Evolutionary conservation across 192 early-diverging fungal genomes (phyloP), one percentile per base, ranked within the genome.

Genomic region (Allomyces javanicus): DNA sequence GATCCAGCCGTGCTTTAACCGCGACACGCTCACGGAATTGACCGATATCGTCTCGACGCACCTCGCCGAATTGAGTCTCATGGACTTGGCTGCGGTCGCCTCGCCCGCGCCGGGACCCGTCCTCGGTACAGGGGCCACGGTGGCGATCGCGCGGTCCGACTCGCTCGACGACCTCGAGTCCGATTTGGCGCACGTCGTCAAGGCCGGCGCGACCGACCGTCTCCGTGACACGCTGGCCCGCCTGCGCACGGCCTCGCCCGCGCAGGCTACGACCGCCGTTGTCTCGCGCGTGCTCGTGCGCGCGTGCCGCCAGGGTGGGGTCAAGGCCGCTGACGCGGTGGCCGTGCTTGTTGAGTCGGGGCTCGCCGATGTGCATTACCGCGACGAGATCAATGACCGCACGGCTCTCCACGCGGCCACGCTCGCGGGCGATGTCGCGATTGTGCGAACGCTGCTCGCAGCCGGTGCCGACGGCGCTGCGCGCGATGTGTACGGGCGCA

Each of bases 1-100:
- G 64, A 88, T 97, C 22, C 94, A 96, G 73, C 96, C 94, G 1
- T 93, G 90, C 72, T 99, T 99, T 74, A 97, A 97, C 75, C 87
- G 86, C 66, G 90, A 94, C 43, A 81, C 93, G 24, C 81, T 99
- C 64, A 82, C 90, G 21, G 91, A 95, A 64, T 73, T 99, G 25
- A 86, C 89, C 1, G 96, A 99, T 67, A 83, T 82, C 44, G 91
- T 88, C 12, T 76, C 87, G 2, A 78, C 72, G 40, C 79, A 86
- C 67, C 78, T 96, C 25, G 79, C 86, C 25, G 94, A 93, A 70
- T 77, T 98, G 44, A 78, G 82, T 19, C 43, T 44, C 25, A 71
- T 44, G 22, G 33, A 40, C 33, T 40, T 40, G 33, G 33, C 33
- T 7, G 33, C 33, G 0, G 33, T 40, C 33, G 33, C 33, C 4